phyloP scores from a whole-genome alignment of 768 basidiomycete species.

The Rickenella mellea region DNA sequence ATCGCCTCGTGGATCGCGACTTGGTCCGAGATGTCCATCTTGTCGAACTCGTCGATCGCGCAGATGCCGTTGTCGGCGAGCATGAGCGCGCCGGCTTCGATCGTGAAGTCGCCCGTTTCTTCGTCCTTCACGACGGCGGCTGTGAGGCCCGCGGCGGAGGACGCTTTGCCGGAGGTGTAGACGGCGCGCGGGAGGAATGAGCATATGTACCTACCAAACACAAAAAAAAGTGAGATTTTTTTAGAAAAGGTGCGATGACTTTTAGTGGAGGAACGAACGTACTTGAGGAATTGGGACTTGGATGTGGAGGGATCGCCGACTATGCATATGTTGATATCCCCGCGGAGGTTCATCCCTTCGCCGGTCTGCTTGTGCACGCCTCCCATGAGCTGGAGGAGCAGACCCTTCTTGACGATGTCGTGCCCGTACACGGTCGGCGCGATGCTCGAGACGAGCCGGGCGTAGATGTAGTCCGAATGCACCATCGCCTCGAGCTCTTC shows the following conservation, averaged over 20 bases:
- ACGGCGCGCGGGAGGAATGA: constrained; percentile 97
- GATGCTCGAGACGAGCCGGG: constrained; percentile 86
- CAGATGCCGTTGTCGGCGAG: constrained; percentile 99
- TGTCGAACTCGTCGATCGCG: constrained; percentile 99
- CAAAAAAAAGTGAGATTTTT: no score
- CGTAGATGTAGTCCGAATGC: constrained; percentile 89
- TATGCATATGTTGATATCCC: constrained; percentile 97
- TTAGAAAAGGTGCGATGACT: background rate
- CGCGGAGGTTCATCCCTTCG: constrained; percentile 97
- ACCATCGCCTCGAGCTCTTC: constrained; percentile 95
- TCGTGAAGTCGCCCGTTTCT: constrained; percentile 98
- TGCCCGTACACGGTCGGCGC: constrained; percentile 98
- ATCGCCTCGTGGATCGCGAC: constrained; percentile 99
- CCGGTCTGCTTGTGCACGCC: constrained; percentile 95
- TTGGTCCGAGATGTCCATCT: constrained; percentile 98
- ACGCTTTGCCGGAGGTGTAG: constrained; percentile 99
- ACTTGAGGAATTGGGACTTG: constrained; percentile 99
- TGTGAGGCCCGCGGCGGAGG: constrained; percentile 96
- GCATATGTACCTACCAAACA: constrained; percentile 92
- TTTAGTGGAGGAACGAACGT: constrained; percentile 17
- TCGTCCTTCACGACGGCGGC: constrained; percentile 98
- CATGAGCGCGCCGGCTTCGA: constrained; percentile 98
- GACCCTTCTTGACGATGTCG: constrained; percentile 97
- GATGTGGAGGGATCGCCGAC: constrained; percentile 95
- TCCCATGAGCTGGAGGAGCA: constrained; percentile 93